phyloP scores from a whole-genome alignment of 1,139 yeast species.

The Komagataea norvegica region DNA sequence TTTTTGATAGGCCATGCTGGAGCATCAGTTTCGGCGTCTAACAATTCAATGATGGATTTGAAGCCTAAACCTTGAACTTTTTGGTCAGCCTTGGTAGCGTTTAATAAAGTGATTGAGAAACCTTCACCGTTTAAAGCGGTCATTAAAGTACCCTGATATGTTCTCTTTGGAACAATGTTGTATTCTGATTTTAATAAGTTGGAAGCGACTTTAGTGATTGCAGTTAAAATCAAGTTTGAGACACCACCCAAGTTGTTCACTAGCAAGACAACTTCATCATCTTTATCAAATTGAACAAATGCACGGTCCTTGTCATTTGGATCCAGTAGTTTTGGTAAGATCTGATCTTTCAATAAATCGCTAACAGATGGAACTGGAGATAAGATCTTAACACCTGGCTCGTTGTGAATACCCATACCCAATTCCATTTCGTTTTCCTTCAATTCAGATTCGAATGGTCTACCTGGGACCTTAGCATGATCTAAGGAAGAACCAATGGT shows the following conservation, averaged over 20 bases:
- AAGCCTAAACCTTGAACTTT: slow-evolving; percentile 35
- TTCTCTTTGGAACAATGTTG: slow-evolving; percentile 59
- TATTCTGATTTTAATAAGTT: slow-evolving; percentile 43
- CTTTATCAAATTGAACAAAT: slow-evolving; percentile 55
- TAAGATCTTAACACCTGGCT: slow-evolving; percentile 73
- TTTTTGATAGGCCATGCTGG: slow-evolving; percentile 65
- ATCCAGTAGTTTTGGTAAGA: slow-evolving; percentile 50
- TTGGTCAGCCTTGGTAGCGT: slow-evolving; percentile 48
- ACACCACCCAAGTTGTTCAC: slow-evolving; percentile 85
- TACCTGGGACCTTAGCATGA: slow-evolving; percentile 87
- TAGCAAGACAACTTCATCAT: slow-evolving; percentile 64
- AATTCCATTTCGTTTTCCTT: slow-evolving; percentile 67
- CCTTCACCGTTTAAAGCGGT: slow-evolving; percentile 92
- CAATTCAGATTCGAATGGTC: slow-evolving; percentile 51
- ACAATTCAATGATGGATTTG: slow-evolving; percentile 40
- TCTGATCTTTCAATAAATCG: slow-evolving; percentile 44
- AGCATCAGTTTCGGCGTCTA: slow-evolving; percentile 71
- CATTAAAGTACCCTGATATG: slow-evolving; percentile 69
- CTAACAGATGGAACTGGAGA: slow-evolving; percentile 69
- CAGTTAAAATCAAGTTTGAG: slow-evolving; percentile 67
- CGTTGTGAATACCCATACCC: slow-evolving; percentile 96
- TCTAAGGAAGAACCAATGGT: slow-evolving; percentile 89
- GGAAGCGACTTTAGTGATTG: slow-evolving; percentile 49
- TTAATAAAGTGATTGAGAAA: slow-evolving; percentile 72
- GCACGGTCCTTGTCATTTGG: slow-evolving; percentile 63